Evolutionary conservation across 257 asterid genomes (phyloP).

Genomic region (Nicotiana undulata): DNA sequence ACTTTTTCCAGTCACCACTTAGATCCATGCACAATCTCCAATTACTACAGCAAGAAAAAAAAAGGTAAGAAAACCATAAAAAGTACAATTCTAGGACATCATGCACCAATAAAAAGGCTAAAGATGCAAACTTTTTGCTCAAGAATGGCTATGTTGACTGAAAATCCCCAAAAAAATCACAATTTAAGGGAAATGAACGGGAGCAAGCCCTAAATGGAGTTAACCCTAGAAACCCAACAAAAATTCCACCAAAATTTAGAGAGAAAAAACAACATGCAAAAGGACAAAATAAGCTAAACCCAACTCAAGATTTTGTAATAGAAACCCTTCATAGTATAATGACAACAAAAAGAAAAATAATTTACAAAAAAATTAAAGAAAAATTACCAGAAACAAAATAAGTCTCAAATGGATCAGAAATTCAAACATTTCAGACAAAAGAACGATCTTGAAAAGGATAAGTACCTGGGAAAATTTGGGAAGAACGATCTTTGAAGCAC

Average conservation of each 20-base stretch:
- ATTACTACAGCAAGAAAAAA: slow-evolving; percentile 1
- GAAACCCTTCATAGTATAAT: not conserved
- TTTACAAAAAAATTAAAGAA: not conserved
- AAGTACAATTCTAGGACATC: slow-evolving; percentile 1
- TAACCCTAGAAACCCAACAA: slow-evolving; percentile 23
- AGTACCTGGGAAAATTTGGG: not conserved
- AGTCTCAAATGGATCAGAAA: not conserved
- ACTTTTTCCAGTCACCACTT: not conserved
- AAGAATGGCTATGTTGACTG: slow-evolving; percentile 1
- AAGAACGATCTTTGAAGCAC: not conserved
- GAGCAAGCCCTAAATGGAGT: slow-evolving; percentile 26
- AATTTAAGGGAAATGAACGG: slow-evolving; percentile 15
- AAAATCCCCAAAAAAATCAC: slow-evolving; percentile 6
- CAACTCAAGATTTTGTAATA: not conserved
- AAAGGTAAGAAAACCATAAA: not conserved
- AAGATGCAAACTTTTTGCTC: slow-evolving; percentile 12
- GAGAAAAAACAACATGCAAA: slow-evolving; percentile 2
- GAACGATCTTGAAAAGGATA: not conserved
- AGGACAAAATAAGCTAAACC: not conserved
- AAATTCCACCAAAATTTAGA: not conserved
- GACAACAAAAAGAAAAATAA: not conserved
- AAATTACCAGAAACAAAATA: not conserved
- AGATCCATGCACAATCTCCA: slow-evolving; percentile 8
- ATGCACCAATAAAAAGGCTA: not conserved
- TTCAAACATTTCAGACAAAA: not conserved